A percentile compares a stretch with the other conserved stretches of the same genome.
phyloP scores from a whole-genome alignment of 495 filamentous ascomycete species.

The Jackrogersella minutella region DNA sequence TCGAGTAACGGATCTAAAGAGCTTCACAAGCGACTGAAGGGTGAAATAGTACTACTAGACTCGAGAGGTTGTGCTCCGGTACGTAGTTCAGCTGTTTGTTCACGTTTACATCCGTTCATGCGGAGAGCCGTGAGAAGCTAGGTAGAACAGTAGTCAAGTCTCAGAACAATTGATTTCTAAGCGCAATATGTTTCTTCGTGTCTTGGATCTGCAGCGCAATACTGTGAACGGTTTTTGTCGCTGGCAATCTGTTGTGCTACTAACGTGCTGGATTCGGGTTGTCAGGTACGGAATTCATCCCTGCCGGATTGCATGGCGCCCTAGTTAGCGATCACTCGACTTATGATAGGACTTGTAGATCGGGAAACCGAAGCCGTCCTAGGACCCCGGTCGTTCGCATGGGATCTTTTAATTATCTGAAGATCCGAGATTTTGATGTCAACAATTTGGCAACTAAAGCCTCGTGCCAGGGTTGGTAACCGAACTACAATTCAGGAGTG shows the following conservation, averaged over 20 bases:
- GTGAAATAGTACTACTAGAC: neutral
- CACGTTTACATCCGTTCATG: constrained; percentile 38
- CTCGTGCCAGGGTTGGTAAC: neutral
- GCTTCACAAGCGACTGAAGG: neutral
- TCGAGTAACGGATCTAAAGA: neutral
- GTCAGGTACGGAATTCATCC: constrained; percentile 33
- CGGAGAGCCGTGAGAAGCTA: constrained; percentile 30
- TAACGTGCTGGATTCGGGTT: constrained; percentile 17
- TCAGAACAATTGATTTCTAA: constrained; percentile 35
- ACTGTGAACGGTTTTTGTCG: constrained; percentile 37
- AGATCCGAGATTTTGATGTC: neutral
- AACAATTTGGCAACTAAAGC: neutral
- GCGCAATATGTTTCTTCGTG: constrained; percentile 25
- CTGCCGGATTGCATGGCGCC: constrained; percentile 7
- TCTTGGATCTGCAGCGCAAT: constrained; percentile 35
- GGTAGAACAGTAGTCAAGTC: constrained; percentile 14
- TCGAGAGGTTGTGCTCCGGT: neutral
- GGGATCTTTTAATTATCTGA: neutral
- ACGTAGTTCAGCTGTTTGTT: constrained; percentile 25
- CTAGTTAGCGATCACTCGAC: constrained; percentile 20
- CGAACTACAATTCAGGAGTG: neutral
- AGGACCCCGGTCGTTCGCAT: neutral
- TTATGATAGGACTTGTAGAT: constrained; percentile 23
- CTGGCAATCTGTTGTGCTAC: constrained; percentile 27
- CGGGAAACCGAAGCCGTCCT: constrained; percentile 11